Percentiles rank a stretch among this genome's conserved stretches.
Evolutionary conservation across 2,329 filamentous ascomycete species (phyloP).

Genomic region (Calcarisporium arbuscula): DNA sequence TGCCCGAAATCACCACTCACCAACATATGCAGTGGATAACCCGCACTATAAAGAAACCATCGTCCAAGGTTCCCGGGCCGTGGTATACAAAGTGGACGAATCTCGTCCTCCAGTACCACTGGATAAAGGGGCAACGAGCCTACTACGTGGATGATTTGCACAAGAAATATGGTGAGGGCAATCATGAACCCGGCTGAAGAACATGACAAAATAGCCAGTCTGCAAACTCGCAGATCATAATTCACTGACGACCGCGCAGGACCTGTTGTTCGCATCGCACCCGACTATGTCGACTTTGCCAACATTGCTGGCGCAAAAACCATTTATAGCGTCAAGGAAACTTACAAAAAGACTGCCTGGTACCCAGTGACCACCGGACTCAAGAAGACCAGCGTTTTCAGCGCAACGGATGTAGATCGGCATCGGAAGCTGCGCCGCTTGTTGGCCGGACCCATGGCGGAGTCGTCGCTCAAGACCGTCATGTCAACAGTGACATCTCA

Average conservation of each 20-base stretch:
- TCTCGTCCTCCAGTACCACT: constrained; percentile 12
- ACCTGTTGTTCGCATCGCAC: constrained; percentile 18
- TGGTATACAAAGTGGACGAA: constrained; percentile 18
- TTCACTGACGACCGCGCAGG: constrained; percentile 10
- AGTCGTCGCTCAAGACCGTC: constrained; percentile 24
- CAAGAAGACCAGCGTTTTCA: constrained; percentile 26
- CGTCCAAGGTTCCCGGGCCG: constrained; percentile 16
- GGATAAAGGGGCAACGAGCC: constrained; percentile 9
- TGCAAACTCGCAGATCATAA: neutral
- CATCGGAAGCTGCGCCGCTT: constrained; percentile 35
- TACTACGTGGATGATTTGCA: constrained; percentile 17
- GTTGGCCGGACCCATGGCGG: constrained; percentile 33
- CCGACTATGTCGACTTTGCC: constrained; percentile 16
- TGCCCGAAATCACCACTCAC: no score
- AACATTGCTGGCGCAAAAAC: constrained; percentile 15
- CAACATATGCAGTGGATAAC: no score
- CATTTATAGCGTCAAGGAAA: constrained; percentile 26
- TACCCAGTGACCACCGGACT: constrained; percentile 15
- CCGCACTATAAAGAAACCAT: no score
- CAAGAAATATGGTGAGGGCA: constrained; percentile 18
- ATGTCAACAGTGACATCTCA: constrained; percentile 27
- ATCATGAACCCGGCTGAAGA: no score
- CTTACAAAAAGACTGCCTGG: constrained; percentile 17
- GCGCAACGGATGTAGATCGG: constrained; percentile 28
- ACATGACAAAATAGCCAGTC: no score